phyloP scores from a whole-genome alignment of 2,329 filamentous ascomycete species.

The Diaporthe sp. region DNA sequence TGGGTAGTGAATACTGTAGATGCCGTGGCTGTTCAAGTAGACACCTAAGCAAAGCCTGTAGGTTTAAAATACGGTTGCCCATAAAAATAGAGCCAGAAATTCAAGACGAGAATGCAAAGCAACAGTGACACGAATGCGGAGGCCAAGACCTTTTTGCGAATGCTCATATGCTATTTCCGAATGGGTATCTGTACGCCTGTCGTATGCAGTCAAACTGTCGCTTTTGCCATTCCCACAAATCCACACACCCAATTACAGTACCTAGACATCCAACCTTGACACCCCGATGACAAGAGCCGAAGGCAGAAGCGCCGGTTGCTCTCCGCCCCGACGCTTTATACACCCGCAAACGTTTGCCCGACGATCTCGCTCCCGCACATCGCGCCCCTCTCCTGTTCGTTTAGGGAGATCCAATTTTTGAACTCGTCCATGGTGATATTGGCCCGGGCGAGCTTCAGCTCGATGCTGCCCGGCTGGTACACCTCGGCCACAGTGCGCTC shows the following conservation, averaged over 20 bases:
- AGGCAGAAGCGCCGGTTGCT: not conserved
- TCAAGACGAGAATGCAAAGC: not conserved
- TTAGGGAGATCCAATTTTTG: constrained; percentile 40
- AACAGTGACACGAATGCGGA: not conserved
- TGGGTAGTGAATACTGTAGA: no score
- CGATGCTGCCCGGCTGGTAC: constrained; percentile 34
- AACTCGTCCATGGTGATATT: constrained; percentile 45
- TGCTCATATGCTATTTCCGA: constrained; percentile 9
- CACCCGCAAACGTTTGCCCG: constrained; percentile 43
- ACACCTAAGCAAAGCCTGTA: no score
- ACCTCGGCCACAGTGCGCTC: not conserved
- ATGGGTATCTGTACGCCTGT: constrained; percentile 26
- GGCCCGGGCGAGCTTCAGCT: constrained; percentile 35
- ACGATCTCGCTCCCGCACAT: constrained; percentile 43
- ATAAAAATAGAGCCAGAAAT: not conserved
- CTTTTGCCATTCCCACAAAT: not conserved
- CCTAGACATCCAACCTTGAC: not conserved
- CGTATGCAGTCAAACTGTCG: constrained; percentile 18
- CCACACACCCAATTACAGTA: not conserved
- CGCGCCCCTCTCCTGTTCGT: constrained; percentile 41
- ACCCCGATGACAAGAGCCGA: not conserved
- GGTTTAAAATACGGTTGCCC: no score
- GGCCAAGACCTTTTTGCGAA: not conserved
- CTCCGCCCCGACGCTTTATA: constrained; percentile 32
- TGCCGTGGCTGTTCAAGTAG: no score